Evolutionary conservation across 768 basidiomycete species (phyloP).

Genomic region (Psilocybe azurescens): DNA sequence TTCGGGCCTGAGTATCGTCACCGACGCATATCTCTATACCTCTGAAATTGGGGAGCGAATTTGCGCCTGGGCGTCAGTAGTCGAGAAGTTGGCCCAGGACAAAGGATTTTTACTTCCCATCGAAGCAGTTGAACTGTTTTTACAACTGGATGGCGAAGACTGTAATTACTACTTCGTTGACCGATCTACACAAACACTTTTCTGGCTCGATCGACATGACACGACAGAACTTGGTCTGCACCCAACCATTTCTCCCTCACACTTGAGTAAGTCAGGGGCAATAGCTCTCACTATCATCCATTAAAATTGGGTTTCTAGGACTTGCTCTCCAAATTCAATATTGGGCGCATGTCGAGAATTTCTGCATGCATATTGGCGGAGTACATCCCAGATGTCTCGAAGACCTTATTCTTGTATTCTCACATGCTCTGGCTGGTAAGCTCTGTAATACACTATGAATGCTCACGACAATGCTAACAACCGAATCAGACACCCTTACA

Average conservation of each 20-base stretch:
- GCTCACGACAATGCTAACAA: not conserved
- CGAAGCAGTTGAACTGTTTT: constrained; percentile 52
- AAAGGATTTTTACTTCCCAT: constrained; percentile 39
- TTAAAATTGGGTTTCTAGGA: constrained; percentile 35
- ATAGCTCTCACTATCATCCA: no score
- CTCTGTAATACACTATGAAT: not conserved
- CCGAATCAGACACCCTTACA: constrained; percentile 57
- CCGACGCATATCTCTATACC: constrained; percentile 56
- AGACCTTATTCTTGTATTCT: constrained; percentile 57
- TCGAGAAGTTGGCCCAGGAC: constrained; percentile 35
- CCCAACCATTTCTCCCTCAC: constrained; percentile 51
- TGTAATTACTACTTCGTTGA: constrained; percentile 68
- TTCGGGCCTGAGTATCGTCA: constrained; percentile 48
- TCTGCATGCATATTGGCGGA: constrained; percentile 56
- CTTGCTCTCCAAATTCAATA: constrained; percentile 54
- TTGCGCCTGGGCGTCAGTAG: constrained; percentile 37
- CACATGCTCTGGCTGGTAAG: constrained; percentile 62
- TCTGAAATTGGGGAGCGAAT: constrained; percentile 39
- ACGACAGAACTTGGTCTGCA: constrained; percentile 50
- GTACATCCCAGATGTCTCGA: constrained; percentile 42
- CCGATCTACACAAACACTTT: constrained; percentile 47
- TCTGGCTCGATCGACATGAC: constrained; percentile 57
- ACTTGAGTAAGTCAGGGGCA: constrained; percentile 58
- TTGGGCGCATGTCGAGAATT: constrained; percentile 68
- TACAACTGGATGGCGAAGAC: constrained; percentile 46